Evolutionary conservation across 257 asterid species (phyloP), one percentile per base, ranked within the genome.

Genomic region (Euphrasia confusa): DNA sequence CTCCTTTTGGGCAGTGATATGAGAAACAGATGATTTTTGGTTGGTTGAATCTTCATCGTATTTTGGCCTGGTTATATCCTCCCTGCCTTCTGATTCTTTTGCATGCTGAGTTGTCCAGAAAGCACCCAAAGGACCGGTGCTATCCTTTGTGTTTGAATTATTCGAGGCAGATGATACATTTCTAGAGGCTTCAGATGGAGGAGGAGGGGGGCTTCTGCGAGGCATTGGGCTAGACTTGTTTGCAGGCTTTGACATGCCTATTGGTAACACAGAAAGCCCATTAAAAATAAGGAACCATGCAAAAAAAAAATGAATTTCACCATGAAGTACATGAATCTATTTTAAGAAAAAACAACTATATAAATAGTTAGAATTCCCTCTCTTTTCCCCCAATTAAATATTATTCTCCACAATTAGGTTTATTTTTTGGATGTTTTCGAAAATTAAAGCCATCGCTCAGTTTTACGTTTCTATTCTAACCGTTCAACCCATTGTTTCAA

Each of bases 71-170:
- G 55, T 67, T 32, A 71, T 80, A n/a, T 79, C 94, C 70, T 81
- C 95, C 13, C 65, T 39, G 65, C 39, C 73, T 30, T 69, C 82
- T 52, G 85, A 77, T 62, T 70, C 84, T 61, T 84, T 78, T 42
- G 97, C 95, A 63, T 89, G 96, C 75, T 84, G 85, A 56, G 94
- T 80, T 72, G 77, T 59, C 99, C 99, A 93, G 81, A 93, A 89
- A 63, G 96, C 94, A 61, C 99, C 99, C 58, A 89, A 62, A 35
- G 89, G 80, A 62, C 75, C 82, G 35, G 74, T 64, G 48, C 61
- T 75, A 54, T 84, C 95, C 27, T 70, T 71, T 53, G 81, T 58
- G 74, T 74, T 80, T 13, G 80, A 62, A 80, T 72, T 82, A 42
- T 74, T 79, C 67, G 78, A 65, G 11, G 81, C 61, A 62, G 79